Base-by-base conservation (phyloP, 495 filamentous ascomycete genomes). In the Patellaria atrata region DNA sequence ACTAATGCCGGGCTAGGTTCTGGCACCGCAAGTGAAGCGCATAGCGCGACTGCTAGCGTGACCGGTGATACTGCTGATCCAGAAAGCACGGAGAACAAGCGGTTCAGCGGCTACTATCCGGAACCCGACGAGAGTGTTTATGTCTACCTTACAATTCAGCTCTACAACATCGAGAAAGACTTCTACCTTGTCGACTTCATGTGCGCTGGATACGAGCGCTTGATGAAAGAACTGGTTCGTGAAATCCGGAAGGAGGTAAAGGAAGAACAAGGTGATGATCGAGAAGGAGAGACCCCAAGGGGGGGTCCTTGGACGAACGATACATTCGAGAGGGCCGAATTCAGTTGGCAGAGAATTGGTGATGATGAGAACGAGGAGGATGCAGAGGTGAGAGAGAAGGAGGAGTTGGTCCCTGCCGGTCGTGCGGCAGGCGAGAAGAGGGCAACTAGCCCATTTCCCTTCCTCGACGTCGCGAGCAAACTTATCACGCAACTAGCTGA, bases 181-280 rank as follows among this genome's bases (percentile, higher is more conserved):
- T 86, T 85, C 45, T 97, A 86, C 56, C 77, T 96, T 43, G 89
- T 97, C 17, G 89, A 97, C 55, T 96, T 97, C 68, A 96, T 92
- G 52, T 94, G 89, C 51, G 84, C 86, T n/a, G 89, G 89, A 5
- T 97, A 97, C 56, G 89, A 97, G 57, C 79, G 81, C 23, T 61
- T 81, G 32, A 62, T 74, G 5, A n/a, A 27, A 19, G 38, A 48
- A 15, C 43, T 58, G 17, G 48, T 54, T 3, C 35, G 40, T 21
- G 52, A 56, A 35, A 42, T 59, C 12, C 41, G 33, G 26, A 44
- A 37, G 12, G 19, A 14, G 22, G 40, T 20, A 6, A 30, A 33
- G 17, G 18, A 31, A 38, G 29, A 18, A 40, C 35, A 18, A 15
- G 20, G 41, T 43, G 20, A 37, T 27, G 25, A 42, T 30, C 33